Evolutionary conservation across 495 filamentous ascomycete genomes (phyloP).

Genomic region (Xylaria venustula): DNA sequence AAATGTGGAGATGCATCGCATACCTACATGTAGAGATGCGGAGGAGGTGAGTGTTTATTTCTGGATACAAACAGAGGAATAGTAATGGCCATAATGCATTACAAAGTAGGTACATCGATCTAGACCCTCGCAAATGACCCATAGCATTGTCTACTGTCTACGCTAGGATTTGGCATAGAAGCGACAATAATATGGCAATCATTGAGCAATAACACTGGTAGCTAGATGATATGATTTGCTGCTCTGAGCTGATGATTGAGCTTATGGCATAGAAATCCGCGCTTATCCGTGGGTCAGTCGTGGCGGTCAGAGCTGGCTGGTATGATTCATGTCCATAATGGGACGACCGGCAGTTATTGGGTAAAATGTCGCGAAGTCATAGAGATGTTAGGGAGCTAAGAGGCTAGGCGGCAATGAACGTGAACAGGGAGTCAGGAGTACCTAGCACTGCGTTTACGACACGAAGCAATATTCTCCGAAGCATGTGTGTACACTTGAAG

Average conservation of each 20-base stretch:
- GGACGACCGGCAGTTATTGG: not conserved
- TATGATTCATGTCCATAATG: not conserved
- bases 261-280: not conserved
- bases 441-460: not conserved
- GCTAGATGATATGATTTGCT: not conserved
- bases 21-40: not conserved
- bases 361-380: not conserved
- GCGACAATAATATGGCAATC: not conserved
- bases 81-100: not conserved
- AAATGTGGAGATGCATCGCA: not conserved
- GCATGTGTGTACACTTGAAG: not conserved
- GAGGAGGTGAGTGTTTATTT: not conserved
- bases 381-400: not conserved
- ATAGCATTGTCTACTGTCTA: not conserved
- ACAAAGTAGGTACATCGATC: not conserved
- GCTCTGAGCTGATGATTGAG: not conserved
- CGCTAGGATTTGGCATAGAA: not conserved
- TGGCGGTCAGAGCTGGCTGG: not conserved
- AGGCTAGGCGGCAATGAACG: not conserved
- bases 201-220: not conserved
- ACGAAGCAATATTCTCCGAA: constrained; percentile 4
- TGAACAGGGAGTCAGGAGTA: not conserved
- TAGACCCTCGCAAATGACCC: not conserved
- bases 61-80: not conserved
- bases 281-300: not conserved